phyloP scores from a whole-genome alignment of 2,329 filamentous ascomycete genomes.

The Teratosphaeria viscida region DNA sequence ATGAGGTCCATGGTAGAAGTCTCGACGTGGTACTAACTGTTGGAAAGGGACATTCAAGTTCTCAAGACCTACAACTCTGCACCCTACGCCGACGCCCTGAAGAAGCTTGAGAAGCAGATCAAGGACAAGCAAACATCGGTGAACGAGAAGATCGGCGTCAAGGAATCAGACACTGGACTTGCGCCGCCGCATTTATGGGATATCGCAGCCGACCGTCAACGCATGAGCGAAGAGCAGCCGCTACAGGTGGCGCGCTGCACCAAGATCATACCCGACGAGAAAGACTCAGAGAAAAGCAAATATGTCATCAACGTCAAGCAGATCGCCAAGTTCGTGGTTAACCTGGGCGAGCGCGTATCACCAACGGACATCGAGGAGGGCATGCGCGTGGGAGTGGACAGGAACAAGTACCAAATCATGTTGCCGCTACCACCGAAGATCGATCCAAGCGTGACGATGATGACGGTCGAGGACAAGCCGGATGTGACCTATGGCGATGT shows the following conservation, averaged over 20 bases:
- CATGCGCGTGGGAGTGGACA: constrained; percentile 94
- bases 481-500: constrained; percentile 99
- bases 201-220: constrained; percentile 91
- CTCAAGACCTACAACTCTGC: constrained; percentile 98
- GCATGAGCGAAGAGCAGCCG: constrained; percentile 97
- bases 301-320: constrained; percentile 99
- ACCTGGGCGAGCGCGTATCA: constrained; percentile 90
- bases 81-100: constrained; percentile 84
- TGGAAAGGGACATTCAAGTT: constrained; percentile 88
- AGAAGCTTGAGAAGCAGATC: constrained; percentile 98
- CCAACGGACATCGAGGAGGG: constrained; percentile 99
- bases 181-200: constrained; percentile 98
- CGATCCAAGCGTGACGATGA: constrained; percentile 98
- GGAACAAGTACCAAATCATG: constrained; percentile 99
- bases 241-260: constrained; percentile 96
- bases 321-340: constrained; percentile 98
- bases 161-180: constrained; percentile 97
- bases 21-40: constrained; percentile 22
- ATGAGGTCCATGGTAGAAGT: neutral
- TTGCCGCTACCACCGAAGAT: constrained; percentile 95
- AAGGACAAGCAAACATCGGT: constrained; percentile 98
- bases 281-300: constrained; percentile 95
- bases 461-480: constrained; percentile 99
- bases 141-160: constrained; percentile 84
- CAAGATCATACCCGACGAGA: constrained; percentile 96